Percentiles rank a stretch among this genome's conserved stretches.
Evolutionary conservation across 257 asterid species (phyloP).

Genomic region (Coffea eugenioides): DNA sequence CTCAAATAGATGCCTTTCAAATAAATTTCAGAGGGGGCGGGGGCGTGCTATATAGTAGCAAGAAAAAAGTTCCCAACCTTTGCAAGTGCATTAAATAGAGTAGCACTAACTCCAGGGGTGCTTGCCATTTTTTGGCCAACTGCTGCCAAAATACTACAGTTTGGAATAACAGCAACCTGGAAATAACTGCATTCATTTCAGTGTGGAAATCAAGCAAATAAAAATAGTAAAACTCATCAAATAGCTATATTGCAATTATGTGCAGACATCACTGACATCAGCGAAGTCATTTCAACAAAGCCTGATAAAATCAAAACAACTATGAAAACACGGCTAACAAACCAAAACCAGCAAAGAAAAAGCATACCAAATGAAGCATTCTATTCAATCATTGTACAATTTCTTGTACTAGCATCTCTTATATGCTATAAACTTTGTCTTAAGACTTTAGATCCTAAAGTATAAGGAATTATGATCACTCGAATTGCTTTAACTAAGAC

Average conservation of each 20-base stretch:
- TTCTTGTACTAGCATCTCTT: not conserved
- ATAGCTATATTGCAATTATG: not conserved
- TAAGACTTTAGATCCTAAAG: not conserved
- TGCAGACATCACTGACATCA: not conserved
- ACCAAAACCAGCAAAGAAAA: not conserved
- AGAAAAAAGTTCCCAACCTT: constrained; percentile 42
- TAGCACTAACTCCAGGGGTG: constrained; percentile 99
- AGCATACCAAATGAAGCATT: not conserved
- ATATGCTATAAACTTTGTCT: not conserved
- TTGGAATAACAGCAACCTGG: constrained; percentile 88
- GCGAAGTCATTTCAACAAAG: not conserved
- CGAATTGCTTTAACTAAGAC: not conserved
- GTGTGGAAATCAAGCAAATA: constrained; percentile 7
- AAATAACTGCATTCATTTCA: constrained; percentile 14
- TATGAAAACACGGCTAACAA: not conserved
- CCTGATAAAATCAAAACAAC: not conserved
- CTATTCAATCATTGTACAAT: no score
- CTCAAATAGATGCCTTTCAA: not conserved
- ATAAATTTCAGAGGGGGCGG: no score
- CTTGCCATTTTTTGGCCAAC: constrained; percentile 99
- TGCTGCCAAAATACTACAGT: constrained; percentile 96
- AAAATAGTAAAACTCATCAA: constrained; percentile 10
- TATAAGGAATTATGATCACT: no score
- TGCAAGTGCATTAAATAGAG: constrained; percentile 94
- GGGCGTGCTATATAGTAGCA: not conserved